Percentiles rank a stretch among this genome's conserved stretches.
These are phyloP conservation scores for Zancudomyces culisetae DNA, from an alignment of 371 early-diverging fungal species.

Conservation along the genomic window DNA sequence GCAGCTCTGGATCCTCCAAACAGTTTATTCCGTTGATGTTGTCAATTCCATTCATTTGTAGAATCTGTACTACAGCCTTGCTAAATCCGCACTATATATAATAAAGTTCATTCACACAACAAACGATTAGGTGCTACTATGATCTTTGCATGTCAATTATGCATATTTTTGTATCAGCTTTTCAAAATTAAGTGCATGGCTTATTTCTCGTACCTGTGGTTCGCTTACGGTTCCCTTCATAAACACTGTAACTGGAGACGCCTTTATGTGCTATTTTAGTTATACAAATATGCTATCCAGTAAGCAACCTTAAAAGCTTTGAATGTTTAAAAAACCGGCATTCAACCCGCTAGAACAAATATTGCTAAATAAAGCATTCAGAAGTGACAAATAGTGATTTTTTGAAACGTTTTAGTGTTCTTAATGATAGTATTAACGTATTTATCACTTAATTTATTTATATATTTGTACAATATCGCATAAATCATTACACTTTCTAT, in stretches of 20 bases:
- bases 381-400: too few relatives aligned
- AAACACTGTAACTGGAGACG: constrained; percentile 65
- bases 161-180: background rate
- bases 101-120: background rate
- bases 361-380: too few relatives aligned
- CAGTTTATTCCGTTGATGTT: constrained; percentile 67
- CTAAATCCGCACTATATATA: constrained; percentile 42
- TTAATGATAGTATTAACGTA: too few relatives aligned
- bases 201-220: constrained; percentile 23
- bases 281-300: too few relatives aligned
- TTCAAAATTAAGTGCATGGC: background rate
- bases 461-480: background rate
- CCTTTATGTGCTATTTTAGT: constrained; percentile 25
- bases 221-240: constrained; percentile 82
- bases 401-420: too few relatives aligned
- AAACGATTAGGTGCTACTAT: background rate
- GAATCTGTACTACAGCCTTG: constrained; percentile 43
- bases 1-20: constrained; percentile 70
- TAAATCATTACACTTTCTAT: background rate
- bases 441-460: background rate
- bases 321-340: background rate
- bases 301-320: background rate
- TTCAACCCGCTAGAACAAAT: background rate
- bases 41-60: constrained; percentile 66
- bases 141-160: too few relatives aligned